Base-by-base conservation (phyloP, 2,329 filamentous ascomycete genomes). In the Didymosphaeria variabile region DNA sequence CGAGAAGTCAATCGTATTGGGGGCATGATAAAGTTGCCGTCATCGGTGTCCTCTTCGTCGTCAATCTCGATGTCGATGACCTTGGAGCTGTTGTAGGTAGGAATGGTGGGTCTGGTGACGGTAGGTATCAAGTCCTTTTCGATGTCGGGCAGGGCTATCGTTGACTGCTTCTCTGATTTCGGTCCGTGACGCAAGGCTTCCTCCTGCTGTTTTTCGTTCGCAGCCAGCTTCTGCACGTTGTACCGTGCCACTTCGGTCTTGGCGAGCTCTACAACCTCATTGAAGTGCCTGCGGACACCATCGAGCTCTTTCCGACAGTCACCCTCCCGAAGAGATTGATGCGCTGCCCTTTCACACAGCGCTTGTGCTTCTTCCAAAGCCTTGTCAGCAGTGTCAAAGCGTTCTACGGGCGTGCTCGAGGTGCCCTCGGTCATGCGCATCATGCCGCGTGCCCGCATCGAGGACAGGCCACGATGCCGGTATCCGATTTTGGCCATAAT, bases 311-410 rank as follows among this genome's bases (percentile, higher is more conserved):
- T 85, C n/a, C 83, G 85, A 78, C 94, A 97, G 71, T 95, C 90
- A 12, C 93, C 94, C 56, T 93, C 91, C 26, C 94, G 88, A n/a
- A 97, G 83, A 63, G 95, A 93, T 72, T 96, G 92, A 73, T 97
- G 93, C 0, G 94, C 94, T 2, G 91, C 94, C 57, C 89, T 89
- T 79, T 97, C 94, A 75, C 92, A 96, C 69, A 93, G 87, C 58
- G 85, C 86, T 76, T 97, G 93, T 5, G 92, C 91, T 65, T 87
- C 87, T 73, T 97, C 93, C 29, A 97, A 82, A 0, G 87, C 86
- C 73, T 90, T 91, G 74, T 97, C 93, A 1, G 93, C 84, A 47
- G 87, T 84, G 66, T 96, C 92, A 72, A 79, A 79, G 8, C 73
- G 53, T 45, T 71, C 72, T 32, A 63, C 61, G 29, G 74, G 67